phyloP scores from a whole-genome alignment of 495 filamentous ascomycete genomes.

The Cryomyces antarcticus region DNA sequence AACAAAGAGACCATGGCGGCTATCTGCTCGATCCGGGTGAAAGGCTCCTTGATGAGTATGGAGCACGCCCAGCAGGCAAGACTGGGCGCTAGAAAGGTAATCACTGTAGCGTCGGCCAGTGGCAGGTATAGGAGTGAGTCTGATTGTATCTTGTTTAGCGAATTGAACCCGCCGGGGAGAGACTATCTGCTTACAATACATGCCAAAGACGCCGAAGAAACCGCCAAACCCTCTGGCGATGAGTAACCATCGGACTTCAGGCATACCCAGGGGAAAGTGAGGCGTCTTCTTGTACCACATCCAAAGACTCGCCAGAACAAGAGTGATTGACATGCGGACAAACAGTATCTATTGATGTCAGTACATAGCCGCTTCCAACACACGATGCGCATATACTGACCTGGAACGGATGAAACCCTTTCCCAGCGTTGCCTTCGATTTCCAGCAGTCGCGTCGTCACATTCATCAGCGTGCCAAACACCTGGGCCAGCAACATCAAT shows the following conservation, averaged over 20 bases:
- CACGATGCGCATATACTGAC: conserved; percentile 14
- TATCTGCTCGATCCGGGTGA: conserved; percentile 56
- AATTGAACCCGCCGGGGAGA: background rate
- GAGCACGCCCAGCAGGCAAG: conserved; percentile 71
- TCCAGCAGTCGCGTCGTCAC: conserved; percentile 62
- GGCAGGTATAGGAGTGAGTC: conserved; percentile 75
- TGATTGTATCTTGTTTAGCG: conserved; percentile 7
- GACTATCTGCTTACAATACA: conserved; percentile 34
- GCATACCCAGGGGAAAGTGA: conserved; percentile 48
- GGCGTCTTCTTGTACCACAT: conserved; percentile 52
- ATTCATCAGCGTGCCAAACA: conserved; percentile 83
- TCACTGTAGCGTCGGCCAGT: conserved; percentile 76
- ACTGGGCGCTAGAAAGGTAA: conserved; percentile 74
- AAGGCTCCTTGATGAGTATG: conserved; percentile 53
- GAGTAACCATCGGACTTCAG: conserved; percentile 43
- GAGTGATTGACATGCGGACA: conserved; percentile 62
- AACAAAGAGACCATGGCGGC: conserved; percentile 55
- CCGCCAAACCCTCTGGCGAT: conserved; percentile 49
- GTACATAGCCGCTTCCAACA: background rate
- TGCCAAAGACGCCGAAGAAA: conserved; percentile 69
- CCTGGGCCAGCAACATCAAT: conserved; percentile 53
- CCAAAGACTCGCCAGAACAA: conserved; percentile 43
- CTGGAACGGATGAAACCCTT: conserved; percentile 70
- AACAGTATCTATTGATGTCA: conserved; percentile 42
- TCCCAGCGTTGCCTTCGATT: conserved; percentile 37